Evolutionary conservation across 2,329 filamentous ascomycete genomes (phyloP), one percentile per base, ranked within the genome.

Genomic region (Hymenoscyphus fructigenus): DNA sequence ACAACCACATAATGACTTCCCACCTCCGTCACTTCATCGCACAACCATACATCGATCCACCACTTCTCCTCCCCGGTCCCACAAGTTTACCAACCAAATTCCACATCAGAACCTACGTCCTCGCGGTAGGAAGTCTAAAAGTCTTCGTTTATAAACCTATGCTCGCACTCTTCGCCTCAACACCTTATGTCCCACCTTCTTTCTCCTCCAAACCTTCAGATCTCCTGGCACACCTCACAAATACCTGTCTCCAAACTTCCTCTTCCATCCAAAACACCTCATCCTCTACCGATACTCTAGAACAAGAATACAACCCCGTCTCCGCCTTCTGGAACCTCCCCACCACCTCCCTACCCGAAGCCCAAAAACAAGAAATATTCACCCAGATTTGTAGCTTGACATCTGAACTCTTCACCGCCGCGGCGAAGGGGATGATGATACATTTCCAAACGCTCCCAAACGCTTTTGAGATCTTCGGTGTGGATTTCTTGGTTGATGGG

Each of bases 1-100:
- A 77, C 29, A 80, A 87, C 67, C 80, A 82, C 71, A 90, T 97
- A 69, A 90, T 92, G 63, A 92, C 94, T 2, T 95, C 91, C 0
- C 93, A 97, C 75, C 88, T 99, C 59, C 90, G 95, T 65, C 94
- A 99, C 80, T 99, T 99, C 79, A 88, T 98, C 73, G 93, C 91
- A 5, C 95, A 99, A 78, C 92, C 92, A 0, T 99, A 99, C 78
- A 94, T 99, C 72, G 86, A 96, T 76, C 91, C 90, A 1, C 93
- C 94, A 0, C 85, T 98, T 3, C 84, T 97, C 14, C 80, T 94
- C 17, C 82, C 81, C 2, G 83, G 36, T 29, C 66, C 10, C 61
- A 81, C 32, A 84, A 47, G 62, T 12, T 2, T 84, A 34, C 81
- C 83, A 66, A 86, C 91, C 68, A 99, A 99, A 78, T 99, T 98